Evolutionary conservation across 208 protist species (phyloP).

Genomic region (Leishmania aethiopica): DNA sequence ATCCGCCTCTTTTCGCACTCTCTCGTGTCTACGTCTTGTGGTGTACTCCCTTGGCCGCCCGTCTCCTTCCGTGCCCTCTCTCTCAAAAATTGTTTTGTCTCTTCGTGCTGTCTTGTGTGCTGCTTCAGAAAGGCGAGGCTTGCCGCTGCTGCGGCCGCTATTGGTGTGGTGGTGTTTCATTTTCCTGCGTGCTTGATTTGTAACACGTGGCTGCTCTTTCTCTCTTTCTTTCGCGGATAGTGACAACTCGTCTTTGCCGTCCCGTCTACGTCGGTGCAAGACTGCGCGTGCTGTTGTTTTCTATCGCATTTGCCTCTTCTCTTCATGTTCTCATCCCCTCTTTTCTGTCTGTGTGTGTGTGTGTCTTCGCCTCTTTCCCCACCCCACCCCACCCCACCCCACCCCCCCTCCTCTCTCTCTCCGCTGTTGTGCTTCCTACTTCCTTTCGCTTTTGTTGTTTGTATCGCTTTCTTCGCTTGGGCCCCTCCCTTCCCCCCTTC

Average conservation of each 20-base stretch:
- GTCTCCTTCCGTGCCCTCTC: background rate
- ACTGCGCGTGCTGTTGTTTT: background rate
- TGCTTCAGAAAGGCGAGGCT: background rate
- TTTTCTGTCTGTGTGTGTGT: background rate
- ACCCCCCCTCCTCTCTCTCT: too few species aligned
- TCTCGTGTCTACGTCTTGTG: too few species aligned
- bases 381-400: background rate
- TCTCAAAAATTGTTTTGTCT: background rate
- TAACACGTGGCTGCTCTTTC: background rate
- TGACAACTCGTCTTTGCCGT: background rate
- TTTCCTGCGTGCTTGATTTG: background rate
- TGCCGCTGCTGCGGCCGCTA: background rate
- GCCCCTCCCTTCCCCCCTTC: background rate
- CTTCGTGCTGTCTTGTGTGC: background rate
- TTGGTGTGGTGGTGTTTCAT: background rate
- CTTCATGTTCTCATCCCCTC: background rate
- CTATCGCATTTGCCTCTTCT: background rate
- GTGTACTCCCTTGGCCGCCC: background rate
- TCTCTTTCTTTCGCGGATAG: slow-evolving; percentile 5
- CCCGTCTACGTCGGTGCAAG: background rate
- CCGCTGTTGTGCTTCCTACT: background rate
- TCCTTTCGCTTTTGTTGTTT: background rate
- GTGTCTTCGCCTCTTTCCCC: background rate
- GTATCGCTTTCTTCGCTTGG: too few species aligned
- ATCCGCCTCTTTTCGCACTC: too few species aligned